A percentile compares a stretch with the other conserved stretches of the same genome.
These are phyloP conservation scores for Suillus occidentalis DNA, from an alignment of 768 basidiomycete species.

Conservation along the genomic window DNA sequence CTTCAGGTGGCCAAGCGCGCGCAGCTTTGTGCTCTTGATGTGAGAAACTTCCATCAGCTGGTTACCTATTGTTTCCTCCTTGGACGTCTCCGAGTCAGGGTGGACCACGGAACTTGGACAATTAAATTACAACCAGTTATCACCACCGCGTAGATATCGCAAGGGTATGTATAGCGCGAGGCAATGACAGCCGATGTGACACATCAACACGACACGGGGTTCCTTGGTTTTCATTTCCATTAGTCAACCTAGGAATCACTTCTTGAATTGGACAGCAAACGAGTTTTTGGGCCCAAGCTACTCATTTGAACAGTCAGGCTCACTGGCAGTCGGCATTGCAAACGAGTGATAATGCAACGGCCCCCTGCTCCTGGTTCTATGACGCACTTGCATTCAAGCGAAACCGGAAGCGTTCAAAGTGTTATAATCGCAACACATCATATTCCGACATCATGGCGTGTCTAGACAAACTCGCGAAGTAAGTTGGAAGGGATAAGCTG, in stretches of 20 bases:
- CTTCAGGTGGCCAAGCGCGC: background rate
- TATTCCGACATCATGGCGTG: background rate
- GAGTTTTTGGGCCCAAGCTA: background rate
- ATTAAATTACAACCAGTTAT: background rate
- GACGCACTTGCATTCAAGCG: background rate
- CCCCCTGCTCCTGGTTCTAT: background rate
- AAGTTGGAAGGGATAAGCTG: background rate
- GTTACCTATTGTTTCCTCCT: background rate
- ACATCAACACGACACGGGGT: background rate
- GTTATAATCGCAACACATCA: background rate
- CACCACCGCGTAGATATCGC: background rate
- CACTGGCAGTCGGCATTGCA: too few species aligned
- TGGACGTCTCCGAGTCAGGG: background rate
- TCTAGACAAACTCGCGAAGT: background rate
- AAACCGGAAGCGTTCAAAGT: background rate
- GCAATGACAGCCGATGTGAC: background rate
- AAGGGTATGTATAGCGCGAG: background rate
- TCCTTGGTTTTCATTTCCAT: conserved; percentile 7
- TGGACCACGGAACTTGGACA: too few species aligned
- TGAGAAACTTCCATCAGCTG: background rate
- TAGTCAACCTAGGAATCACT: conserved; percentile 3
- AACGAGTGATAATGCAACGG: background rate
- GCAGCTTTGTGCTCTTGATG: background rate
- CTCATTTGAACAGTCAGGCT: background rate
- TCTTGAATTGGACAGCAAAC: conserved; percentile 1